Evolutionary conservation across 2,329 filamentous ascomycete species (phyloP), one percentile per base, ranked within the genome.

Genomic region (Lachnellula arida): DNA sequence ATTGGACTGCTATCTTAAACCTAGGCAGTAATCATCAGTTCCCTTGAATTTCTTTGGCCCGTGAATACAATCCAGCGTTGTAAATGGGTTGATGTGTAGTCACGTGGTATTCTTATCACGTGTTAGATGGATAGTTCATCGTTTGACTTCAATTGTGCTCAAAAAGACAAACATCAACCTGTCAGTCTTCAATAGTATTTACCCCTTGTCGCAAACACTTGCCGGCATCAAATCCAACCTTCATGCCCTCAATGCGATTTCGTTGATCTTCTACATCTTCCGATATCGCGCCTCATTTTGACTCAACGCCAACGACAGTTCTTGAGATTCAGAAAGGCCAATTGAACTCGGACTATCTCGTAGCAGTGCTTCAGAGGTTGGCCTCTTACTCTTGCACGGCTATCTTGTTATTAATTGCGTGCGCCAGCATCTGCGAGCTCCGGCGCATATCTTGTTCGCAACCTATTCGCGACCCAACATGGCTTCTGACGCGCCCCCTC

Each of bases 401-500:
- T 32, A 14, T 47, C 54, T 55, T 51, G 23, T 51, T 49, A 48
- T 50, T 48, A 51, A 46, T 25, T 15, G 2, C 5, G 19, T 46
- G 37, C 35, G 22, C 22, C 49, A 52, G 39, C 49, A 12, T 42
- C 22, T 7, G 37, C 17, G 43, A 46, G n/a, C 48, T 46, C 66
- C 61, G 65, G 64, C 65, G 65, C 65, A 67, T 55, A 60, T 32
- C 35, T 54, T 34, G n/a, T 19, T 34, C 40, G 17, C 23, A 55
- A 28, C 46, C 17, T 22, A 35, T 50, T 54, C 40, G 46, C 49
- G 32, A 52, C 22, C 40, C 35, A 46, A 44, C 50, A 69, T 69
- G 67, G 64, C 58, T 17, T 61, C 61, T 15, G 57, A 64, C 56
- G 60, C 60, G 51, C 59, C 64, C 46, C 57, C 66, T 19, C 50